A percentile compares a stretch with the other conserved stretches of the same genome.
Conservation (phyloP, 495 filamentous ascomycete genomes). For the Pyrenula massariospora region DNA sequence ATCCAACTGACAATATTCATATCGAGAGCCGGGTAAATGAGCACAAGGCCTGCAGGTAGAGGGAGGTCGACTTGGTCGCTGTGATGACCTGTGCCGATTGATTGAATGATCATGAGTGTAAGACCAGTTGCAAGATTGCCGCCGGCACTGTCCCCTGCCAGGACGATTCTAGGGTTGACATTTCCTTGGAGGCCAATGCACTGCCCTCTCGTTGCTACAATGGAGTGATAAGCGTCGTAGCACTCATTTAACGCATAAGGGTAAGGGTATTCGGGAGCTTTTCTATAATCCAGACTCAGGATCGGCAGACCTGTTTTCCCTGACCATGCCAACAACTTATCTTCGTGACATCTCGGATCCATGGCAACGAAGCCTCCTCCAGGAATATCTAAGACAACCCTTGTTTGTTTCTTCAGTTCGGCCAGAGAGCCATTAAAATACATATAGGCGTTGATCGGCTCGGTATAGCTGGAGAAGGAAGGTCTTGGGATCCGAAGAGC, state of each 20-base stretch:
- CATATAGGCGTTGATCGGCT: conserved; percentile 77
- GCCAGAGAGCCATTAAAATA: conserved; percentile 86
- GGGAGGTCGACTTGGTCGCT: conserved; percentile 52
- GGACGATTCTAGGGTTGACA: conserved; percentile 56
- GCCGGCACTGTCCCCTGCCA: conserved; percentile 88
- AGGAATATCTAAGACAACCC: conserved; percentile 81
- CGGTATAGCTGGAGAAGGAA: conserved; percentile 60
- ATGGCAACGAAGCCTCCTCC: conserved; percentile 95
- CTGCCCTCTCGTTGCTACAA: conserved; percentile 63
- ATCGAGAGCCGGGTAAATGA: conserved; percentile 84
- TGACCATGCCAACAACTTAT: conserved; percentile 85
- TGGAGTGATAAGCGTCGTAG: conserved; percentile 81
- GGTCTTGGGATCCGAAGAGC: conserved; percentile 77
- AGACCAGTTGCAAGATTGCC: conserved; percentile 79
- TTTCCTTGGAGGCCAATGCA: conserved; percentile 76
- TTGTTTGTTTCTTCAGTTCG: conserved; percentile 61
- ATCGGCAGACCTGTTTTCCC: conserved; percentile 73
- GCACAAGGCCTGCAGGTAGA: conserved; percentile 64
- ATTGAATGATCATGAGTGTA: conserved; percentile 79
- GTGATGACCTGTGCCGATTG: conserved; percentile 42
- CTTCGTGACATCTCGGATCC: conserved; percentile 81
- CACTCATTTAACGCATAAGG: conserved; percentile 94
- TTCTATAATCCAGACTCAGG: conserved; percentile 84
- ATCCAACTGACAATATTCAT: conserved; percentile 99
- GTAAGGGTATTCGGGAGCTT: conserved; percentile 90